Percentiles rank a stretch among this genome's conserved stretches.
Evolutionary conservation across 1,139 yeast genomes (phyloP).

Genomic region (Sugiyamaella paludigena): DNA sequence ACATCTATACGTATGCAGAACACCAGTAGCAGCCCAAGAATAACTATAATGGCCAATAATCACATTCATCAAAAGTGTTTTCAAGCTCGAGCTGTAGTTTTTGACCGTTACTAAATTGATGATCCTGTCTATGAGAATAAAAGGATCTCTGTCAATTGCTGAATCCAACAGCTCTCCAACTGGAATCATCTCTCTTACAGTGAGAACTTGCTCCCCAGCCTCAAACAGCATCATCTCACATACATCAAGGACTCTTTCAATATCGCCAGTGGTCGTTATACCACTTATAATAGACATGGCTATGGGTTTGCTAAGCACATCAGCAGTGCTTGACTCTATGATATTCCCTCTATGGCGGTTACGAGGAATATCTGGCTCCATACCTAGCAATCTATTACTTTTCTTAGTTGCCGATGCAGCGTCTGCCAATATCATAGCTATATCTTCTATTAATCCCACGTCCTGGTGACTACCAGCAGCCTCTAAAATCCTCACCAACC

Average conservation of each 20-base stretch:
- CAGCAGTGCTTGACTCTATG: too few species aligned
- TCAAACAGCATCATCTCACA: background rate
- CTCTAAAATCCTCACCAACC: background rate
- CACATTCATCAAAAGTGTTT: slow-evolving; percentile 18
- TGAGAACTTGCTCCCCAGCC: too few species aligned
- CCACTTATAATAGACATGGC: background rate
- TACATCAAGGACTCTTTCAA: background rate
- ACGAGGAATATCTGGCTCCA: background rate
- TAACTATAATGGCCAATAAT: slow-evolving; percentile 12
- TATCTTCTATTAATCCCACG: slow-evolving; percentile 1
- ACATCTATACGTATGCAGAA: slow-evolving; percentile 27
- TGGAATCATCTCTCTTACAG: too few species aligned
- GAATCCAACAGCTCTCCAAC: background rate
- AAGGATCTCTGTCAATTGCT: background rate
- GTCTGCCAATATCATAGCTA: background rate
- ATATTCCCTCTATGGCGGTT: too few species aligned
- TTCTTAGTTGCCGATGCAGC: too few species aligned
- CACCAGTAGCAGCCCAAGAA: slow-evolving; percentile 18
- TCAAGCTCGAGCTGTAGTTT: background rate
- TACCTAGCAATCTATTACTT: background rate
- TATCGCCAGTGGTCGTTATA: background rate
- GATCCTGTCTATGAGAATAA: background rate
- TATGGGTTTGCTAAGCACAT: too few species aligned
- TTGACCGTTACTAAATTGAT: background rate
- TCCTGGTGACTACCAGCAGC: slow-evolving; percentile 5